These are phyloP conservation scores for Xerocomellus dryophilus DNA, from an alignment of 768 basidiomycete species.

Conservation along the genomic window DNA sequence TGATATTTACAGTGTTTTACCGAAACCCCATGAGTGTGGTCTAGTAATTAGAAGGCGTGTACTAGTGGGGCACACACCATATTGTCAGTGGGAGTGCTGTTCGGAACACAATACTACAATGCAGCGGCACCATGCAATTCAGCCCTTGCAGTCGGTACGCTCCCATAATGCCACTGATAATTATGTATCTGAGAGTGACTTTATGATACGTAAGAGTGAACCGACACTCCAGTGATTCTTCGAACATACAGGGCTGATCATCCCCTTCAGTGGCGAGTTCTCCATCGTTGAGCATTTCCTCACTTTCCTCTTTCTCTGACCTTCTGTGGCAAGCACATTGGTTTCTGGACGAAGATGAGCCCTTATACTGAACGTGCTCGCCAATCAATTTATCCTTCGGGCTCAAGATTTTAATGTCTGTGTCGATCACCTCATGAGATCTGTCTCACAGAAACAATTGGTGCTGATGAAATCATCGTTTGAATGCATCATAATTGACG, in stretches of 20 bases:
- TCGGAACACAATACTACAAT: constrained; percentile 95
- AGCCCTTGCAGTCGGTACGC: constrained; percentile 93
- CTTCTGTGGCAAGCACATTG: constrained; percentile 82
- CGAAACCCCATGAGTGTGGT: constrained; percentile 67
- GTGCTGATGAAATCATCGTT: too few relatives aligned
- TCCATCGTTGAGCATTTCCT: constrained; percentile 87
- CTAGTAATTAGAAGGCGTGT: neutral
- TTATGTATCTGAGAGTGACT: constrained; percentile 41
- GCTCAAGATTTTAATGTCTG: too few relatives aligned
- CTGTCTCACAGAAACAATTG: too few relatives aligned
- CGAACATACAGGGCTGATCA: constrained; percentile 92
- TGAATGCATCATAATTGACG: too few relatives aligned
- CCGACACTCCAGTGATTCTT: constrained; percentile 87
- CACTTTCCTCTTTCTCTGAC: constrained; percentile 98
- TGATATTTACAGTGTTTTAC: constrained; percentile 97
- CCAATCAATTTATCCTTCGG: too few relatives aligned
- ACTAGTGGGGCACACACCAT: constrained; percentile 52
- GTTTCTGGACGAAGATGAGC: constrained; percentile 47
- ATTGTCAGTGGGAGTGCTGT: constrained; percentile 96
- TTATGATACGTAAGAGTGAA: neutral
- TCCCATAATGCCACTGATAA: constrained; percentile 87
- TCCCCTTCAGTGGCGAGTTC: constrained; percentile 76
- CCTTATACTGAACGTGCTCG: too few relatives aligned
- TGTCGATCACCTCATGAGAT: too few relatives aligned
- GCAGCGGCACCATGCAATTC: constrained; percentile 95